Evolutionary conservation across 2,329 filamentous ascomycete species (phyloP).

Genomic region (Exophiala spinifera): DNA sequence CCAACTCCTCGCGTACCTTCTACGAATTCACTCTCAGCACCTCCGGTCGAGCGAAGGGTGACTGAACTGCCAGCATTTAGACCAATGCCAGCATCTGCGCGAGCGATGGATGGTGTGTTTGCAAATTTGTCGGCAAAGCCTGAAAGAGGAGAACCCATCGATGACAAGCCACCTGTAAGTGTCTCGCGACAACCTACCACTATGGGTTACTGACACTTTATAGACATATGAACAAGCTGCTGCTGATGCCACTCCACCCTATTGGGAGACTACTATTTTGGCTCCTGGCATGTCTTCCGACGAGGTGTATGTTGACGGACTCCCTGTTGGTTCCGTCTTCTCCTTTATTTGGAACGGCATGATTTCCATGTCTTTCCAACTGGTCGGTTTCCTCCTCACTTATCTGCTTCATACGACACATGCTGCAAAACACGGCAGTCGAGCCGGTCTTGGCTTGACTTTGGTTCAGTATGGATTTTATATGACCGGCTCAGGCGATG

Average conservation of each 20-base stretch:
- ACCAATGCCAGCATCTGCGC: constrained; percentile 36
- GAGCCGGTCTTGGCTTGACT: constrained; percentile 89
- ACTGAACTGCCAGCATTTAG: constrained; percentile 55
- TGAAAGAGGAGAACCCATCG: constrained; percentile 73
- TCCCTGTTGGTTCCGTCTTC: constrained; percentile 85
- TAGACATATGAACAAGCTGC: constrained; percentile 98
- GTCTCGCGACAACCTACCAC: background rate
- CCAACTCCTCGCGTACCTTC: constrained; percentile 4
- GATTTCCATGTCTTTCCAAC: constrained; percentile 95
- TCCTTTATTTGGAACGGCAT: constrained; percentile 76
- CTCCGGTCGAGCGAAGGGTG: constrained; percentile 44
- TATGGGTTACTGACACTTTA: constrained; percentile 35
- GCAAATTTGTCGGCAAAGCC: constrained; percentile 92
- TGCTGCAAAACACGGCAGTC: constrained; percentile 94
- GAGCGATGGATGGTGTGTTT: constrained; percentile 88
- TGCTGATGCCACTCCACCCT: constrained; percentile 90
- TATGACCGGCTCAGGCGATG: constrained; percentile 66
- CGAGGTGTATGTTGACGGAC: constrained; percentile 94
- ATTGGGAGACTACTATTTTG: constrained; percentile 98
- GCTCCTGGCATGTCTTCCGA: constrained; percentile 88
- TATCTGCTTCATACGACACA: constrained; percentile 98
- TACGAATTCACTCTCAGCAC: constrained; percentile 4
- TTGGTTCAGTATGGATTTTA: constrained; percentile 96
- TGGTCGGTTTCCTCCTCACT: constrained; percentile 95
- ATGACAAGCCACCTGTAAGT: constrained; percentile 90